Conservation (phyloP, 2,329 filamentous ascomycete genomes). For the Cercospora berteroae region DNA sequence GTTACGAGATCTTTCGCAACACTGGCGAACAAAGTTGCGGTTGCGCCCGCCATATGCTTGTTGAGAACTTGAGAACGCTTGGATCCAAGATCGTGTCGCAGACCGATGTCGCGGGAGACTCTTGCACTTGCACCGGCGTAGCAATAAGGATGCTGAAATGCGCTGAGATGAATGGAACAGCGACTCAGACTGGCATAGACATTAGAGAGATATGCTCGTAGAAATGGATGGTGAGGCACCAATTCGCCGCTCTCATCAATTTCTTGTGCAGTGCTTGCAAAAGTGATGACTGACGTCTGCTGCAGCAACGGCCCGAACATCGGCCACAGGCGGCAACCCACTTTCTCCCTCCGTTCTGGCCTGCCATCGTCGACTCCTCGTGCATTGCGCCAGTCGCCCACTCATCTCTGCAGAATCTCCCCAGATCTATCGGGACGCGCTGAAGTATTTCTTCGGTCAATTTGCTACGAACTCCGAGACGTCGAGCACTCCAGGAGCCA, state of each 20-base stretch:
- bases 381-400: not conserved
- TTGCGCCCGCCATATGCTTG: conserved; percentile 19
- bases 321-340: not conserved
- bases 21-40: conserved; percentile 30
- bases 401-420: not conserved
- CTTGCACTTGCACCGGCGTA: not conserved
- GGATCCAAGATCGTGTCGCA: not conserved
- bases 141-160: not conserved
- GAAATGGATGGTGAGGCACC: not conserved
- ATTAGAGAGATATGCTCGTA: not conserved
- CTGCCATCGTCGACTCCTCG: not conserved
- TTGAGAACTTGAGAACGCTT: not conserved
- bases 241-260: not conserved
- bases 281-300: conserved; percentile 1
- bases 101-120: not conserved
- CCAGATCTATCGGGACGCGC: not conserved
- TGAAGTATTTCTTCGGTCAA: not conserved
- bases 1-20: conserved; percentile 37
- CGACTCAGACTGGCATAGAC: not conserved
- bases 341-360: not conserved
- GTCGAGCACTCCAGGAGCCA: not conserved
- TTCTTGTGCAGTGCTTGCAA: not conserved
- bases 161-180: not conserved
- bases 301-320: conserved; percentile 4
- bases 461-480: not conserved